Percentiles rank a stretch among this genome's conserved stretches.
Evolutionary conservation across 129 eudicot species (phyloP).

Genomic region (Smallanthus sonchifolius): DNA sequence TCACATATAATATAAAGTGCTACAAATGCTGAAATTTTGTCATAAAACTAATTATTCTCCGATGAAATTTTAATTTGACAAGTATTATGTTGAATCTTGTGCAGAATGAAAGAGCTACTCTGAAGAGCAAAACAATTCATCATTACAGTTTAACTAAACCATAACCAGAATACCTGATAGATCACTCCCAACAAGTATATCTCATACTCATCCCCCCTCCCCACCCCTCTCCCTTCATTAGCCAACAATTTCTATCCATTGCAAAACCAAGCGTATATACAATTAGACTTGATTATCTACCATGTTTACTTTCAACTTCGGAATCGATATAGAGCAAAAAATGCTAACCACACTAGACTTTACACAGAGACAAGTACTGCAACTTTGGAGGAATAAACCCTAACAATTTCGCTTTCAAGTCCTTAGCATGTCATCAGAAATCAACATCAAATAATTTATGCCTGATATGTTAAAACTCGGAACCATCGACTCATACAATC

Average conservation of each 20-base stretch:
- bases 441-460: background rate
- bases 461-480: background rate
- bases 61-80: background rate
- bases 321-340: background rate
- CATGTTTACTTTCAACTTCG: constrained; percentile 3
- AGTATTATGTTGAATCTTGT: background rate
- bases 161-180: background rate
- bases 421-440: background rate
- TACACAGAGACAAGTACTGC: too few relatives aligned
- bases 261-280: background rate
- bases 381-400: too few relatives aligned
- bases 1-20: too few relatives aligned
- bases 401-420: background rate
- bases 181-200: background rate
- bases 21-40: background rate
- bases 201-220: background rate
- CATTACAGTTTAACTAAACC: constrained; percentile 1
- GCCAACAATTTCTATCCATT: background rate
- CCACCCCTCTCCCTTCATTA: background rate
- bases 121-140: background rate
- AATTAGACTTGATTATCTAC: background rate
- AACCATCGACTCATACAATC: constrained; percentile 3
- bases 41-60: background rate
- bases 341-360: too few relatives aligned
- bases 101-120: background rate